Percentiles rank a stretch among this genome's conserved stretches.
phyloP scores from a whole-genome alignment of 2,329 filamentous ascomycete genomes.

The Fusarium concolor region DNA sequence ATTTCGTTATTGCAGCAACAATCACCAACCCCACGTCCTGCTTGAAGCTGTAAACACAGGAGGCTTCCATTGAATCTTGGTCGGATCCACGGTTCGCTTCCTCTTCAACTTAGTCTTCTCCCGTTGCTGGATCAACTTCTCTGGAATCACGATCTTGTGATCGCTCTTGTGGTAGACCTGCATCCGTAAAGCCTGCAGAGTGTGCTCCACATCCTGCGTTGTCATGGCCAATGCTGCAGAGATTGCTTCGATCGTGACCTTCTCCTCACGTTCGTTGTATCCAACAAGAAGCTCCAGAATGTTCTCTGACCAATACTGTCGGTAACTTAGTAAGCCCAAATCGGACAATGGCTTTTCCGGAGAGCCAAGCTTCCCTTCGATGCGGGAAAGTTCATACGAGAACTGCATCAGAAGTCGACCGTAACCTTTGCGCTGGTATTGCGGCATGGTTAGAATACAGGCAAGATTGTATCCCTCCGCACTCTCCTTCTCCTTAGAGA shows the following conservation, averaged over 20 bases:
- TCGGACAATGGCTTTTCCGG: constrained; percentile 97
- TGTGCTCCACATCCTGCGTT: constrained; percentile 96
- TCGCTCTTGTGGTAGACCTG: constrained; percentile 95
- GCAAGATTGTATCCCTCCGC: constrained; percentile 98
- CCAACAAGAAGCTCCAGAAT: constrained; percentile 88
- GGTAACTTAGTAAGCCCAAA: constrained; percentile 90
- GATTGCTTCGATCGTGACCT: constrained; percentile 87
- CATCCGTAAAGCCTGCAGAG: constrained; percentile 93
- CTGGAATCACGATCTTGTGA: constrained; percentile 93
- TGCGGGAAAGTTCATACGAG: constrained; percentile 95
- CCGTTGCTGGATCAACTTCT: constrained; percentile 81
- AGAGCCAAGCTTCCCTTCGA: constrained; percentile 93
- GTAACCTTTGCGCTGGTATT: constrained; percentile 95
- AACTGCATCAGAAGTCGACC: constrained; percentile 95
- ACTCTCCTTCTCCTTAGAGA: constrained; percentile 98
- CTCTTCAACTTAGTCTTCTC: constrained; percentile 85
- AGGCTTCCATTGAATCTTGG: constrained; percentile 91
- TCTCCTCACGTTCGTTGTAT: constrained; percentile 73
- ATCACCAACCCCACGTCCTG: constrained; percentile 94
- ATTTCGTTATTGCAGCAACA: neutral
- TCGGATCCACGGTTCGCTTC: constrained; percentile 79
- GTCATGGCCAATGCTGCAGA: constrained; percentile 89
- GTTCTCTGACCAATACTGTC: constrained; percentile 97
- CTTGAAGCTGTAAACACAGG: constrained; percentile 91
- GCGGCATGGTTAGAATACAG: constrained; percentile 95